A percentile compares a stretch with the other conserved stretches of the same genome.
phyloP scores from a whole-genome alignment of 495 filamentous ascomycete genomes.

The Penicillium subrubescens region DNA sequence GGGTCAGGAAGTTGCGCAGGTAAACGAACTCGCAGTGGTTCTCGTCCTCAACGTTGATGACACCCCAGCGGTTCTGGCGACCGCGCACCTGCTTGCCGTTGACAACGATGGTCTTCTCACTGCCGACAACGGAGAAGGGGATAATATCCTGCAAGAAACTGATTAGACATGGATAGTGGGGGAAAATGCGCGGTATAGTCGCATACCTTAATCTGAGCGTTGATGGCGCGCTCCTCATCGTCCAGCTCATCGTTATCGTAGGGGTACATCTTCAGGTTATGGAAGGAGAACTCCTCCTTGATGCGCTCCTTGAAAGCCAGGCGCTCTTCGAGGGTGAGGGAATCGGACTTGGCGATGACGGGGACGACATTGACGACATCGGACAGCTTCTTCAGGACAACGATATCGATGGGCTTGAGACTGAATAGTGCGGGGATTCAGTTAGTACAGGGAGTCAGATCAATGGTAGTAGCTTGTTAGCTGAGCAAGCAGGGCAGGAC shows the following conservation, averaged over 20 bases:
- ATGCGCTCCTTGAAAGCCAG: slow-evolving; percentile 97
- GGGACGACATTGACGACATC: slow-evolving; percentile 99
- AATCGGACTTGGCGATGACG: slow-evolving; percentile 98
- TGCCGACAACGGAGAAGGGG: slow-evolving; percentile 96
- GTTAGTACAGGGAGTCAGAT: neutral
- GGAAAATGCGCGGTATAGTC: neutral
- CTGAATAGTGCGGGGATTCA: slow-evolving; percentile 29
- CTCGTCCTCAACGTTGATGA: slow-evolving; percentile 99
- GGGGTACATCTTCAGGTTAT: slow-evolving; percentile 99
- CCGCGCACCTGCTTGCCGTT: slow-evolving; percentile 97
- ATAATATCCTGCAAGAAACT: slow-evolving; percentile 76
- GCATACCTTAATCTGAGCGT: slow-evolving; percentile 91
- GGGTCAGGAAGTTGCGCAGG: slow-evolving; percentile 94
- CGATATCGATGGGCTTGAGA: slow-evolving; percentile 98
- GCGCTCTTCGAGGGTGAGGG: slow-evolving; percentile 93
- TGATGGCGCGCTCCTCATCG: slow-evolving; percentile 91
- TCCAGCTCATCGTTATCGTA: slow-evolving; percentile 99
- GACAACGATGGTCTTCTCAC: slow-evolving; percentile 96
- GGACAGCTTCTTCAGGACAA: slow-evolving; percentile 97
- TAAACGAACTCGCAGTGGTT: slow-evolving; percentile 99
- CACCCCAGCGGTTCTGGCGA: slow-evolving; percentile 98
- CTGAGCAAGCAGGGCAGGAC: slow-evolving; percentile 21
- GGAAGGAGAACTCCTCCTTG: slow-evolving; percentile 99
- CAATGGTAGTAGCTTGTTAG: neutral
- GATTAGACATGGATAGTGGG: neutral